Evolutionary conservation across 139 green algal genomes (phyloP), one percentile per base, ranked within the genome.

Genomic region (Chlorella sp.): DNA sequence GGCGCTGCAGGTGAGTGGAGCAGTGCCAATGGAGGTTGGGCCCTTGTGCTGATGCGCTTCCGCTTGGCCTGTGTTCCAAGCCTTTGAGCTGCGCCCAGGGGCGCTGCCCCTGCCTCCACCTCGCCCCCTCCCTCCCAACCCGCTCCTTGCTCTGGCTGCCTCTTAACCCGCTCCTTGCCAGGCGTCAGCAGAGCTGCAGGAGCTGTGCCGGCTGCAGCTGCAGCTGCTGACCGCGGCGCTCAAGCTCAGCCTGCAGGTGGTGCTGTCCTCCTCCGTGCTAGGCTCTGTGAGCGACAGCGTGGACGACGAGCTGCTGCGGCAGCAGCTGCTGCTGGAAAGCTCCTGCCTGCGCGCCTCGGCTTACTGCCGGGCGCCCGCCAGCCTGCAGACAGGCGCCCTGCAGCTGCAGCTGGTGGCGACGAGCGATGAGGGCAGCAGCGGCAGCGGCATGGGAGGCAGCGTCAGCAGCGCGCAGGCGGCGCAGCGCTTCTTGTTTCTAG

Each of bases 361-460:
- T 4, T 91, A 88, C 60, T 56, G 68, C 26, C 74, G 87, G 26
- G 36, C 51, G 0, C 74, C 87, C n/a, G n/a, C 34, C 28, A 90
- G 87, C 83, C 57, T 91, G 21, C 60, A 81, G 20, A 69, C 68
- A 15, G 78, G 87, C 20, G 39, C 78, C 72, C 74, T 91, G 47
- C 60, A 88, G 41, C 64, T 90, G 71, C 88, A 91, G 73, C 63
- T 90, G 30, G 80, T 91, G 7, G 85, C 87, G 57, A 30, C 41
- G 39, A 57, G 51, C 13, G 69, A 72, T 57, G 51, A 60, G 18
- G 41, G 34, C 20, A 16, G 28, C 44, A 25, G 38, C 32, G 21
- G 57, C n/a, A 6, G 32, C 38, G 20, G 63, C 23, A 47, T 21
- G 78, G 17, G 32, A 16, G 18, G 39, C 64, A 56, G 78, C 11